Base-by-base conservation (phyloP, 208 protist species). In the Porcisia deanei region DNA sequence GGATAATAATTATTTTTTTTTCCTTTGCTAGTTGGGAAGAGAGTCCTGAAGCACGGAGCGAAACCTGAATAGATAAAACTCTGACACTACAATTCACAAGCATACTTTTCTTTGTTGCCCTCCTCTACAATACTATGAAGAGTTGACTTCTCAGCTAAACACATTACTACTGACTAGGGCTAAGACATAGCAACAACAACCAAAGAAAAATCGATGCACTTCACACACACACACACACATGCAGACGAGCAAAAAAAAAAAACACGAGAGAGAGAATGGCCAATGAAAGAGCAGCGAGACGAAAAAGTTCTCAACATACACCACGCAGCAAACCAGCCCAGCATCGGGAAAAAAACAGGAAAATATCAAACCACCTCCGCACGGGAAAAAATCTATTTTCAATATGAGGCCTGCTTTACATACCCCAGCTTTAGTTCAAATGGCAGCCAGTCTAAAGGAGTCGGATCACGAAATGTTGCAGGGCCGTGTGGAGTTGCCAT, bases 351-450 rank as follows among this genome's bases (percentile, higher is more conserved):
- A 75, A n/a, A 82, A 70, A 10, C 20, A 7, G 30, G 25, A 64
- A 63, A 73, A 79, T 73, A 43, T 9, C 58, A 59, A 25, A n/a
- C 5, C 39, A 20, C 10, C 0, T 71, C 7, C 9, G 14, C n/a
- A 3, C 1, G 66, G 47, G 67, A 76, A 79, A 77, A 74, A 74
- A 71, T 45, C 25, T n/a, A 16, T 53, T 10, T 20, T 9, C 92
- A 97, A 71, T 95, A 95, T 0, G 93, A 97, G 47, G 93, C 89
- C 65, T 97, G 93, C 79, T 95, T 97, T 49, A 97, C 93, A 66
- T 94, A 89, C 43, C 93, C 93, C 61, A 97, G 89, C 79, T 97
- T 97, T 53, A 97, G 81, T 75, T 97, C 89, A 67, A 97, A 97
- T 64, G 93, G 93, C 14, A 97, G 83, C 93, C 93, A 97, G 73